These are phyloP conservation scores for Annulohypoxylon maeteangense DNA, from an alignment of 495 filamentous ascomycete genomes.

Conservation along the genomic window DNA sequence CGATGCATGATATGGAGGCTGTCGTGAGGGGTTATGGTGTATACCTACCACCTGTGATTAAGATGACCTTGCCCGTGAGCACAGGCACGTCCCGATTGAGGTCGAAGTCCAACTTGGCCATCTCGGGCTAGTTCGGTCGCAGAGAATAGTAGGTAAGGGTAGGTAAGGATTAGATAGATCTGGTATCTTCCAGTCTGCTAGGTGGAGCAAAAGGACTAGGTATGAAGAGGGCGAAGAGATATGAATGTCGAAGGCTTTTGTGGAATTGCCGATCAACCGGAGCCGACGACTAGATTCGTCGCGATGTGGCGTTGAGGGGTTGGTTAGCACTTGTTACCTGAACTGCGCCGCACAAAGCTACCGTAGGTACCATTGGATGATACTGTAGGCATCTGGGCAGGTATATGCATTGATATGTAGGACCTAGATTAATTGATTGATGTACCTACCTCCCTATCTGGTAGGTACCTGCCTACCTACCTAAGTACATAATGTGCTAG, in stretches of 20 bases:
- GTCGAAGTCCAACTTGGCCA: slow-evolving; percentile 35
- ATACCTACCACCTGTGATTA: slow-evolving; percentile 59
- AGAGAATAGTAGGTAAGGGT: background rate
- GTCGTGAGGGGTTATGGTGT: background rate
- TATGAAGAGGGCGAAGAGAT: slow-evolving; percentile 7
- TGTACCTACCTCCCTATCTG: no score
- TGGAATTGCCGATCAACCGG: slow-evolving; percentile 3
- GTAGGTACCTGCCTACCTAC: no score
- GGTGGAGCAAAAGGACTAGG: background rate
- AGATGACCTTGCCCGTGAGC: slow-evolving; percentile 57
- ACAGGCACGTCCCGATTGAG: slow-evolving; percentile 34
- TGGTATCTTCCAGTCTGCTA: slow-evolving; percentile 1
- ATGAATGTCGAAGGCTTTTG: background rate
- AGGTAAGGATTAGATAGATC: background rate
- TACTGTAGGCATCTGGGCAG: no score
- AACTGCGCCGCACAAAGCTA: background rate
- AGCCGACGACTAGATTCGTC: background rate
- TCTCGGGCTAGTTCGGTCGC: slow-evolving; percentile 1
- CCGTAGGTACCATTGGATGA: no score
- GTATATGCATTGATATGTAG: no score
- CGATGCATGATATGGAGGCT: background rate
- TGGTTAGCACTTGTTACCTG: no score
- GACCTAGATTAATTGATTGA: no score
- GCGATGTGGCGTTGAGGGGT: background rate
- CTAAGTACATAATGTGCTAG: no score